phyloP scores from a whole-genome alignment of 2,329 filamentous ascomycete species.

The Pseudogymnoascus sp. region DNA sequence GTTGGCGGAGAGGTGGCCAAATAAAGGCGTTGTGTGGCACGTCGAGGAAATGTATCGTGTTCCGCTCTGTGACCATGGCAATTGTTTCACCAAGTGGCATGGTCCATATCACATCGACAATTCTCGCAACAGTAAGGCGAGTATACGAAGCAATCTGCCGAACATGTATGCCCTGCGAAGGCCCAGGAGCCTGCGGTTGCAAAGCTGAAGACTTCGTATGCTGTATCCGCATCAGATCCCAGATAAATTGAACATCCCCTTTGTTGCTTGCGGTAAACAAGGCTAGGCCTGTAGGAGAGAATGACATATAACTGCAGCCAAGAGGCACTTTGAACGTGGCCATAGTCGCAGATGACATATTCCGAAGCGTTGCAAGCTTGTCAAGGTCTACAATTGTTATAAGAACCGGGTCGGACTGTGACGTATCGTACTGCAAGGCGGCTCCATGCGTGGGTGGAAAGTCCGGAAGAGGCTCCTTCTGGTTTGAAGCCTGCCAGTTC shows the following conservation, averaged over 20 bases:
- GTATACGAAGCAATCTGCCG: slow-evolving; percentile 83
- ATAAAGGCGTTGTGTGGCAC: slow-evolving; percentile 74
- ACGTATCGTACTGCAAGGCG: slow-evolving; percentile 38
- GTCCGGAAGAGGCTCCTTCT: slow-evolving; percentile 31
- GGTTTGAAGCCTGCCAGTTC: slow-evolving; percentile 15
- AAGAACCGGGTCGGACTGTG: slow-evolving; percentile 59
- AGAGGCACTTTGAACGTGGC: slow-evolving; percentile 63
- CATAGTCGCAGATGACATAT: slow-evolving; percentile 43
- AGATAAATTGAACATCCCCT: slow-evolving; percentile 74
- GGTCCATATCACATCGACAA: slow-evolving; percentile 86
- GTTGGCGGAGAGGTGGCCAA: slow-evolving; percentile 67
- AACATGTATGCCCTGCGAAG: slow-evolving; percentile 46
- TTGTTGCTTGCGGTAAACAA: slow-evolving; percentile 74
- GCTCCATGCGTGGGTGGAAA: slow-evolving; percentile 71
- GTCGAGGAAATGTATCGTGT: slow-evolving; percentile 90
- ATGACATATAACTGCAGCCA: slow-evolving; percentile 73
- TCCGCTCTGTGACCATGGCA: slow-evolving; percentile 84
- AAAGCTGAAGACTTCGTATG: slow-evolving; percentile 53
- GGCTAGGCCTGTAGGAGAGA: slow-evolving; percentile 63
- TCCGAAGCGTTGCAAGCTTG: slow-evolving; percentile 39
- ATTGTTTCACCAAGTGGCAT: slow-evolving; percentile 71
- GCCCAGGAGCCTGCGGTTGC: slow-evolving; percentile 33
- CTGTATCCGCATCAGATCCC: slow-evolving; percentile 65
- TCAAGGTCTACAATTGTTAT: slow-evolving; percentile 69
- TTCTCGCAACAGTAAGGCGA: slow-evolving; percentile 81